These are phyloP conservation scores for Umbelopsis sp. DNA, from an alignment of 371 early-diverging fungal genomes.

Conservation along the genomic window DNA sequence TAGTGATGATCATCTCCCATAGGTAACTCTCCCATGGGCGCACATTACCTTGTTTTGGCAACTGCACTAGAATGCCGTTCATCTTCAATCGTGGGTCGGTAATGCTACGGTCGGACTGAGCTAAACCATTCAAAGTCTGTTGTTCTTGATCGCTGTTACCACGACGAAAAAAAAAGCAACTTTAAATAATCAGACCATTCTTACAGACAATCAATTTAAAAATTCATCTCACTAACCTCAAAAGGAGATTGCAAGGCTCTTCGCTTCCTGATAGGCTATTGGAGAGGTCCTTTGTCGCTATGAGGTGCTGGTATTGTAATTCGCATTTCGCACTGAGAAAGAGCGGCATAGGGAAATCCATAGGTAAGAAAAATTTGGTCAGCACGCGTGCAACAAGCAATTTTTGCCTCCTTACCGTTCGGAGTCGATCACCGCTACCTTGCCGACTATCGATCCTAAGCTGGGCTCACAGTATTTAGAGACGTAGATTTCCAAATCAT, in stretches of 20 bases:
- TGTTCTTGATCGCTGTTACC: neutral
- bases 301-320: neutral
- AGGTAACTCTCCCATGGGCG: no score
- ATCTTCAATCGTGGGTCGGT: neutral
- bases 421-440: neutral
- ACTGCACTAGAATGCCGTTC: slow-evolving; percentile 4
- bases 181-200: neutral
- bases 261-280: neutral
- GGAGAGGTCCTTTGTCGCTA: neutral
- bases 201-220: neutral
- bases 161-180: neutral
- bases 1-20: neutral
- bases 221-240: neutral
- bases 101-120: neutral
- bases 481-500: slow-evolving; percentile 3
- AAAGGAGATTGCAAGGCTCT: neutral
- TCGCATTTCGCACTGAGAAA: neutral
- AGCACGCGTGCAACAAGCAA: neutral
- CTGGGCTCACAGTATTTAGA: neutral
- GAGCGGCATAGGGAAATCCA: neutral
- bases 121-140: neutral
- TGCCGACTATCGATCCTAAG: neutral
- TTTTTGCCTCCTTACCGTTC: neutral
- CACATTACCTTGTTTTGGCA: neutral
- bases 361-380: no score